Conservation (phyloP, 768 basidiomycete species). For the Galerina sulciceps region DNA sequence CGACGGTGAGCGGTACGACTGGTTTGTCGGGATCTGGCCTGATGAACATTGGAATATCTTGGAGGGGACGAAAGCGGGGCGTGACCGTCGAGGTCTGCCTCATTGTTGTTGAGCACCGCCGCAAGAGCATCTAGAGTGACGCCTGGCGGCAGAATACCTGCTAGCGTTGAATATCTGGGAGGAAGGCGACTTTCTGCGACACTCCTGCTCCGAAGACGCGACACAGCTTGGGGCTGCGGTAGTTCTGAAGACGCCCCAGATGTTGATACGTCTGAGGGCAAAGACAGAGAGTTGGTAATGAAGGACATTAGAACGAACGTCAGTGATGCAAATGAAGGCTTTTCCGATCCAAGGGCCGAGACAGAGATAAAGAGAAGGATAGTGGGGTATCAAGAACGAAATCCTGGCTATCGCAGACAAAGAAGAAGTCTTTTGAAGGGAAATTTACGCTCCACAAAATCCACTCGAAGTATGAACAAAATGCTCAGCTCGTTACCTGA, state of each 20-base stretch:
- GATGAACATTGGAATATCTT: slow-evolving; percentile 18
- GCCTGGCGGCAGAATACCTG: slow-evolving; percentile 1
- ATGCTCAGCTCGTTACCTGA: too few species aligned
- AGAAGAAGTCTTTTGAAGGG: not conserved
- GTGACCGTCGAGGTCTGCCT: not conserved
- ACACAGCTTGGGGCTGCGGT: not conserved
- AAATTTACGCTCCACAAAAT: not conserved
- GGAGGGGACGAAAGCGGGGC: slow-evolving; percentile 4
- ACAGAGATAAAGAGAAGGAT: slow-evolving; percentile 3
- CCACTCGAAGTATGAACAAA: too few species aligned
- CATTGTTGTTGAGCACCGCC: not conserved
- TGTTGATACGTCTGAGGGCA: not conserved
- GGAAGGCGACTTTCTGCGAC: slow-evolving; percentile 3
- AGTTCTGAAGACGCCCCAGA: not conserved
- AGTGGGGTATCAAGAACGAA: slow-evolving; percentile 2
- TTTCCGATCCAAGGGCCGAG: not conserved
- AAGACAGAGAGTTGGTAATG: not conserved
- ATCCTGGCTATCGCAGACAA: not conserved
- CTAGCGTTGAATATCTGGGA: slow-evolving; percentile 18
- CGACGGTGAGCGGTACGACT: not conserved
- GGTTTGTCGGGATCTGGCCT: not conserved
- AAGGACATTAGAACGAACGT: not conserved
- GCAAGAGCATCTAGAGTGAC: not conserved
- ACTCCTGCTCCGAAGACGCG: not conserved
- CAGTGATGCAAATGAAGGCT: not conserved